Evolutionary conservation across 1,284 basidiomycete species (phyloP), one percentile per base, ranked within the genome.

Genomic region (Farysia itapuensis): DNA sequence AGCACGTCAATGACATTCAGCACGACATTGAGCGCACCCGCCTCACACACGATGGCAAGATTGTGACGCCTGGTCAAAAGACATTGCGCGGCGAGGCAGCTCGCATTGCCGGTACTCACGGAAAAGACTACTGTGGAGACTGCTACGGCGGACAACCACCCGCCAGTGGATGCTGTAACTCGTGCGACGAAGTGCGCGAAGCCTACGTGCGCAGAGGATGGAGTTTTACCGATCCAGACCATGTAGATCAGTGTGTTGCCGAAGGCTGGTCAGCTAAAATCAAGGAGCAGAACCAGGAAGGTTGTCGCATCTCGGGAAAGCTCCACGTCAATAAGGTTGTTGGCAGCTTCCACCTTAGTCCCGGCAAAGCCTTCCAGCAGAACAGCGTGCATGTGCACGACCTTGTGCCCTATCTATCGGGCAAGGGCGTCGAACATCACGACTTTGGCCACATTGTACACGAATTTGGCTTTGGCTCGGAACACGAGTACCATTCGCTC

Each of bases 231-330:
- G 87, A 88, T 73, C 95, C 95, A 13, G 88, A 95, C 61, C 82
- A 85, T 3, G 88, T 99, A 64, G 92, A 97, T 70, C 71, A 74
- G 89, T 99, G 95, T 77, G 84, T 88, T 37, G 80, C 87, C 60
- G 95, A 99, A 80, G 88, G 89, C 35, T 98, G 94, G 94, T 84
- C 89, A 15, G 90, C 94, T 13, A 92, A 89, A 78, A 84, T 99
- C 65, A 86, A 86, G 77, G 88, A 91, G 43, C 94, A 97, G 78
- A 85, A 89, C 29, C 83, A 85, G 36, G 95, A 99, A 72, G 95
- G 95, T 0, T 99, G 95, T 81, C 92, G 91, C 75, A 82, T 98
- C 57, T 83, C 86, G 31, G 95, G 95, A 45, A 85, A 86, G 44
- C 84, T 98, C 39, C 87, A 88, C 50, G 90, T 98, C 51, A 98